Evolutionary conservation across 805 yeast species (phyloP), one percentile per base, ranked within the genome.

Genomic region (Cyberlindnera mrakii): DNA sequence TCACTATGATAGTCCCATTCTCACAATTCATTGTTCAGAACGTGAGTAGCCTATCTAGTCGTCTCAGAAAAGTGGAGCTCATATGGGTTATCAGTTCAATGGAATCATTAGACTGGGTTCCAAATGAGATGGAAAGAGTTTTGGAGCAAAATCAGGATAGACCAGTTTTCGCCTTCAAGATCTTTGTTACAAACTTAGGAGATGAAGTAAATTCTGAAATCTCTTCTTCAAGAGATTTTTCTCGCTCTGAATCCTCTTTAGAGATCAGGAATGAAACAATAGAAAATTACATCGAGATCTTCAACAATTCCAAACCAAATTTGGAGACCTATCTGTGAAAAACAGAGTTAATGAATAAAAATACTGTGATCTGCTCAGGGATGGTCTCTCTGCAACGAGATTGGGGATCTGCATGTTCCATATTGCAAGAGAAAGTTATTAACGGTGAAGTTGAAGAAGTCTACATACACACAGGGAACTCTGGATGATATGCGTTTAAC

Each of bases 381-480:
- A 68, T 75, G 25, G 60, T 59, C 3, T 50, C 65, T 0, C 55
- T 71, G 59, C 74, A 67, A 50, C 37, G 49, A 17, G 58, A 61
- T 9, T 68, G 67, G 25, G 69, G 74, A 11, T 61, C 60, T 34
- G 60, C 62, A 0, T 70, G 66, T 6, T 70, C 79, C 0, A 20
- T 55, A 2, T 43, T 72, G 11, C 81, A 75, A 50, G 60, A 53
- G 16, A 59, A 58, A 33, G 56, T 66, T 3, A 44, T 52, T 32
- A 33, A 53, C 1, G 41, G 47, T 5, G 37, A 42, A 3, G 57
- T 71, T 10, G 68, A 67, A 36, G 80, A 76, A 51, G 59, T 75
- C n/a, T 74, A 65, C 41, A 53, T 76, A 29, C 79, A 75, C 46
- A 71, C 78, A 0, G 81, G 75, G 51, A 58, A 70, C 25, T 75